Percentiles rank a stretch among this genome's conserved stretches.
phyloP scores from a whole-genome alignment of 306 rosid species.

The Spatholobus suberectus region DNA sequence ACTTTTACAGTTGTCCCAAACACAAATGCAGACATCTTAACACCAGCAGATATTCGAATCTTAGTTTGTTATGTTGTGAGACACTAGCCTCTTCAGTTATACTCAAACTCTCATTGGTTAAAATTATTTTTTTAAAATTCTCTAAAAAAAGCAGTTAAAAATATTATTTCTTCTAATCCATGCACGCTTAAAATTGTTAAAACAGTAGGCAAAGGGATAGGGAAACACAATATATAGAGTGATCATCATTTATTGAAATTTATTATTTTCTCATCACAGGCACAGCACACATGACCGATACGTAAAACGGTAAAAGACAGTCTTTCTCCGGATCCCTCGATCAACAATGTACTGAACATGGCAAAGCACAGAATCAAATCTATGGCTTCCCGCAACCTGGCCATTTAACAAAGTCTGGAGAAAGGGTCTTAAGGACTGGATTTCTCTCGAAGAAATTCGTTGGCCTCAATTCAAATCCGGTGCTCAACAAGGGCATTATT shows the following conservation, averaged over 20 bases:
- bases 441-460: slow-evolving; percentile 77
- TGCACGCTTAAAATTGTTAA: too few species aligned
- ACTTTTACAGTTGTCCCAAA: too few species aligned
- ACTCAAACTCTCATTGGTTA: too few species aligned
- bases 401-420: slow-evolving; percentile 27
- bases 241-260: not conserved
- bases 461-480: slow-evolving; percentile 68
- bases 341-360: not conserved
- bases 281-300: not conserved
- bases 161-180: too few species aligned
- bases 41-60: too few species aligned
- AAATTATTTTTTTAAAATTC: too few species aligned
- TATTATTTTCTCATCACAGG: not conserved
- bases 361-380: not conserved
- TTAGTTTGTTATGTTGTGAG: too few species aligned
- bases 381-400: slow-evolving; percentile 34
- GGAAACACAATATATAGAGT: too few species aligned
- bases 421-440: slow-evolving; percentile 60
- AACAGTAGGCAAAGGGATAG: too few species aligned
- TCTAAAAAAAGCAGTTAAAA: too few species aligned
- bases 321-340: not conserved
- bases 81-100: too few species aligned
- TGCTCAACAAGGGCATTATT: slow-evolving; percentile 65
- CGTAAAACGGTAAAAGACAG: not conserved
- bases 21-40: too few species aligned